These are phyloP conservation scores for Datura wrightii DNA, from an alignment of 257 asterid species.

Conservation along the genomic window DNA sequence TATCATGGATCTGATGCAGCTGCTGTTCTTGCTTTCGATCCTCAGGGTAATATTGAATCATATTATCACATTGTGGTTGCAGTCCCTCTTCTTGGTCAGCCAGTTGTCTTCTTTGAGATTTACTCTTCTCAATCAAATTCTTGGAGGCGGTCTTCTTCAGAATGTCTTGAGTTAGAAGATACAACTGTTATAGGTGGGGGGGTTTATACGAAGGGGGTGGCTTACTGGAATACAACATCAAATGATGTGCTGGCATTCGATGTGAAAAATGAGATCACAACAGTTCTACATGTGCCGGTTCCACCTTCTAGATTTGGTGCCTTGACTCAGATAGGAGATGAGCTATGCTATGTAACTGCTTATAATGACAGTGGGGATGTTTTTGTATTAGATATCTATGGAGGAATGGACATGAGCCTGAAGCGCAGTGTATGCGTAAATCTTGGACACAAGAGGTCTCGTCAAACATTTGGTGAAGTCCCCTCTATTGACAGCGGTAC, in stretches of 20 bases:
- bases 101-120: slow-evolving; percentile 41
- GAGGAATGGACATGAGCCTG: slow-evolving; percentile 46
- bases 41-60: slow-evolving; percentile 37
- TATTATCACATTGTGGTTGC: slow-evolving; percentile 46
- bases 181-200: slow-evolving; percentile 26
- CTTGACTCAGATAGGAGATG: slow-evolving; percentile 45
- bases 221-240: slow-evolving; percentile 45
- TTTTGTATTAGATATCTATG: slow-evolving; percentile 37
- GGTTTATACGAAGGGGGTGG: slow-evolving; percentile 49
- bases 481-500: slow-evolving; percentile 37
- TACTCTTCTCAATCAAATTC: slow-evolving; percentile 44
- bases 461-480: slow-evolving; percentile 28
- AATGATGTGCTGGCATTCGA: slow-evolving; percentile 48
- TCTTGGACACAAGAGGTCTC: neutral
- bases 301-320: slow-evolving; percentile 35
- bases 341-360: slow-evolving; percentile 48
- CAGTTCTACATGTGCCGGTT: slow-evolving; percentile 37
- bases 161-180: slow-evolving; percentile 32
- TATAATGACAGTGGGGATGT: neutral
- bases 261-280: slow-evolving; percentile 33
- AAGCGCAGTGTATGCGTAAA: neutral
- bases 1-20: slow-evolving; percentile 43
- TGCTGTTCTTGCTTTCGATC: slow-evolving; percentile 51
- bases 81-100: slow-evolving; percentile 30
- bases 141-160: slow-evolving; percentile 36